Evolutionary conservation across 2,329 filamentous ascomycete species (phyloP), one percentile per base, ranked within the genome.

Genomic region (Phaeosphaeria sp.): DNA sequence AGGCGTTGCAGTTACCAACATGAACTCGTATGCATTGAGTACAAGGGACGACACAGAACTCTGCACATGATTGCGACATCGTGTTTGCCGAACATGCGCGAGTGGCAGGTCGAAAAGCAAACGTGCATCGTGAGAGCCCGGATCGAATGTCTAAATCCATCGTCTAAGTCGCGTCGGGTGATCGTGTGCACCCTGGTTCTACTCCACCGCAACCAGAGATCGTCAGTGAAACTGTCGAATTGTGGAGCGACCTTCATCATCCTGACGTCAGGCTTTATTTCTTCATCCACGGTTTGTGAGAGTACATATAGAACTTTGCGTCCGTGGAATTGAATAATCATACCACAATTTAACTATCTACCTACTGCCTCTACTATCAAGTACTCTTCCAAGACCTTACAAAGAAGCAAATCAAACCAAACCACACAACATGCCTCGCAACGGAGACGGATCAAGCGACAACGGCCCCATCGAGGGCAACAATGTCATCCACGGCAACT

Each of bases 1-100:
- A 80, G 50, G 74, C 78, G 1, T 70, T 91, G 63, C 80, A 76
- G 6, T 46, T 76, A 44, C 66, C 69, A 18, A 67, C 7, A 15
- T 60, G 48, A 57, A n/a, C 17, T 51, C 15, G 25, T 11, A 11
- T 36, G 30, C 39, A 44, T 46, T 17, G 21, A 7, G 9, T 17
- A 15, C 13, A 13, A n/a, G 44, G 21, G 8, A 22, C 21, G 18
- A 9, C 24, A 24, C 6, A 6, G 8, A 24, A 45, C 2, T 13
- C 8, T 18, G 40, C 40, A 43, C 3, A 43, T 7, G 20, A 7
- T 7, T 36, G 30, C 30, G 25, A 30, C 25, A 36, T 13, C 6
- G 30, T 36, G 3, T 13, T 13, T 36, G 5, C 11, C 30, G 30
- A 13, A 36, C 11, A 36, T 36, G 25, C 30, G 30, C 11, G 11